phyloP scores from a whole-genome alignment of 345 rosid genomes.

The Camelina sativa region DNA sequence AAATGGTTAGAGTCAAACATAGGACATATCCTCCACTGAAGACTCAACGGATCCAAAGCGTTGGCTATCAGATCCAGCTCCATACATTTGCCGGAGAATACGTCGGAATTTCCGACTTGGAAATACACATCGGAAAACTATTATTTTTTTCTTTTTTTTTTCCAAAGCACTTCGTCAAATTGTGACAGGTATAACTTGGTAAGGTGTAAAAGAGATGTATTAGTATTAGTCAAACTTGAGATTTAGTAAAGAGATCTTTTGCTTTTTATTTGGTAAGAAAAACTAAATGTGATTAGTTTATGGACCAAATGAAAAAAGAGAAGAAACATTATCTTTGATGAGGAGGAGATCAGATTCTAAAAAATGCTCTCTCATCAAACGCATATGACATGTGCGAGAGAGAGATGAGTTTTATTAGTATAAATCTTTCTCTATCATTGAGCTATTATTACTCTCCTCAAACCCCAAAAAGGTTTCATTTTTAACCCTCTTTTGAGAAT shows the following conservation, averaged over 20 bases:
- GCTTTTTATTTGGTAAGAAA: too few species aligned
- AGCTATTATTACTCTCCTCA: constrained; percentile 28
- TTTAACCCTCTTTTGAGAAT: neutral
- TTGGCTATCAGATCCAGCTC: neutral
- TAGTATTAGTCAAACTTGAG: neutral
- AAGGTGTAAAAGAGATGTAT: neutral
- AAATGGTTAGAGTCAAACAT: neutral
- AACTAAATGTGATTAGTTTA: neutral
- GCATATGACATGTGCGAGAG: constrained; percentile 29
- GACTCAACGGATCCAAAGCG: neutral
- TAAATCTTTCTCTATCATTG: constrained; percentile 29
- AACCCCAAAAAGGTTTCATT: neutral
- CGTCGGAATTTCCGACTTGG: too few species aligned
- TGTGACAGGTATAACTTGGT: neutral
- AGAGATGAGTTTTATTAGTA: neutral
- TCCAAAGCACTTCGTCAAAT: neutral
- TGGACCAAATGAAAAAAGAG: neutral
- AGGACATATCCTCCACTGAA: neutral
- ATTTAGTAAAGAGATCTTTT: neutral
- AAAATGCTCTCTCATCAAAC: neutral
- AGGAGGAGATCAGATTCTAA: constrained; percentile 20
- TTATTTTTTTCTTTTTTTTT: neutral
- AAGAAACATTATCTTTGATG: neutral
- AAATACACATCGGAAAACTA: neutral
- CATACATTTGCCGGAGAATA: neutral